Conservation (phyloP, 2,329 filamentous ascomycete genomes). For the Aspergillus ibericus region DNA sequence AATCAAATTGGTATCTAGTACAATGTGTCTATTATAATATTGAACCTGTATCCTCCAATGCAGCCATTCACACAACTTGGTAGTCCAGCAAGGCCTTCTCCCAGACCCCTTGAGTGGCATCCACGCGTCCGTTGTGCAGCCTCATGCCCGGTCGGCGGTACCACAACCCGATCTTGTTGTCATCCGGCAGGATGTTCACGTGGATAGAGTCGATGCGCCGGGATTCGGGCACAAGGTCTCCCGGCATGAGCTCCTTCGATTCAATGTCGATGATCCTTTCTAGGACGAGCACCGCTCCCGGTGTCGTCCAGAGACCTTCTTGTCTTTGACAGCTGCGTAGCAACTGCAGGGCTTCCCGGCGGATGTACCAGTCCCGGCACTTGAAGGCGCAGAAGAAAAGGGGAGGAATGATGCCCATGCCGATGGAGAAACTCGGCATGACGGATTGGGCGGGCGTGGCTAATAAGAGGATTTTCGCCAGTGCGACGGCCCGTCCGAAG, state of each 20-base stretch:
- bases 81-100: background rate
- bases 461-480: background rate
- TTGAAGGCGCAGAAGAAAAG: slow-evolving; percentile 35
- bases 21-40: background rate
- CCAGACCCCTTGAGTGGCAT: background rate
- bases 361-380: slow-evolving; percentile 30
- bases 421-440: slow-evolving; percentile 21
- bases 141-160: background rate
- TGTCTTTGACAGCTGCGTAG: background rate
- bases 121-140: background rate
- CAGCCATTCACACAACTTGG: background rate
- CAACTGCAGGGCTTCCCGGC: background rate
- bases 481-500: background rate
- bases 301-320: background rate
- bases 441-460: background rate
- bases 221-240: background rate
- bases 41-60: no score
- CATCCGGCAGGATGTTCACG: background rate
- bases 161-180: background rate
- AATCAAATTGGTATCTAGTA: background rate
- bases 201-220: background rate
- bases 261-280: background rate
- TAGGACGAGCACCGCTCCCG: background rate
- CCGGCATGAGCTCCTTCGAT: background rate
- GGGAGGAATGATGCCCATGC: slow-evolving; percentile 33